These are phyloP conservation scores for Solanum sparsipilum DNA, from an alignment of 257 asterid genomes.

Conservation along the genomic window DNA sequence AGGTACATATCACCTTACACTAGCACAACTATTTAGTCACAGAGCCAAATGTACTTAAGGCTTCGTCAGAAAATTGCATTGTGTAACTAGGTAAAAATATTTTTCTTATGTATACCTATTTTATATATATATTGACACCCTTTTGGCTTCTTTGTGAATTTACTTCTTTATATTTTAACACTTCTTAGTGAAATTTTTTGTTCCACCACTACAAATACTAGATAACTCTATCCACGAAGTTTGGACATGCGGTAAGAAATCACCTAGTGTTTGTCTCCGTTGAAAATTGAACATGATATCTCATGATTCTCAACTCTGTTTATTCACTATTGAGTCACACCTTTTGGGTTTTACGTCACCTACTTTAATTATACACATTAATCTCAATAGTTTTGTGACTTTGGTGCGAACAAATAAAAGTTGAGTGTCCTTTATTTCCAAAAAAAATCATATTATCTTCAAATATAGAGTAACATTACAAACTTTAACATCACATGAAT, in stretches of 20 bases:
- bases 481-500: not conserved
- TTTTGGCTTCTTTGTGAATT: not conserved
- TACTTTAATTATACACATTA: not conserved
- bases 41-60: no score
- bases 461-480: not conserved
- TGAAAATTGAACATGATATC: not conserved
- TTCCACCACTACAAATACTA: no score
- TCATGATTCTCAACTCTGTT: not conserved
- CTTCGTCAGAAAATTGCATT: no score
- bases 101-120: no score
- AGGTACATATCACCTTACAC: not conserved
- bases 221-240: not conserved
- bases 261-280: not conserved
- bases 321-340: not conserved
- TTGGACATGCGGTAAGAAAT: not conserved
- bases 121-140: no score
- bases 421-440: not conserved
- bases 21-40: not conserved
- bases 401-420: not conserved
- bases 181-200: no score
- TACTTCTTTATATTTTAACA: not conserved
- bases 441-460: not conserved
- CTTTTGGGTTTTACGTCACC: not conserved
- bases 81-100: no score
- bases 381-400: not conserved